These are phyloP conservation scores for Corchorus olitorius DNA, from an alignment of 345 rosid species.

Conservation along the genomic window DNA sequence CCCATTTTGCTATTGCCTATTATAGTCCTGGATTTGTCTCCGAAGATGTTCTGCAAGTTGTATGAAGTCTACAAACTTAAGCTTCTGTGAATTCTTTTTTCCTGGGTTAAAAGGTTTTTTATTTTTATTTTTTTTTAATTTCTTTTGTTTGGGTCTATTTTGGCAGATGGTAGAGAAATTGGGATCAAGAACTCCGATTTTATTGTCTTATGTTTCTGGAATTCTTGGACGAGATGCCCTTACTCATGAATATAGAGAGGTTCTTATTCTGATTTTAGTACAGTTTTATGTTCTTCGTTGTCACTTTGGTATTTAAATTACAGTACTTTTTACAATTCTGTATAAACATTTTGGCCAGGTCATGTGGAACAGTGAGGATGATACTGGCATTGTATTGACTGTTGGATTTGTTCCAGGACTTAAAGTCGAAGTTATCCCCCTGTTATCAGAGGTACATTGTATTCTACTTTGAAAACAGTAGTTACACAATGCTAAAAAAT, in stretches of 20 bases:
- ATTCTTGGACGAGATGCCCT: conserved; percentile 53
- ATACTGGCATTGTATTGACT: conserved; percentile 54
- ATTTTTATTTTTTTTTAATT: background rate
- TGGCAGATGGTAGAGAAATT: conserved; percentile 41
- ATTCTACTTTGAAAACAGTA: background rate
- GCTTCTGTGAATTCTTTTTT: background rate
- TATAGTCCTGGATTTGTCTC: conserved; percentile 22
- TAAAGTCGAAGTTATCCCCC: conserved; percentile 70
- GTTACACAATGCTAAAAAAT: background rate
- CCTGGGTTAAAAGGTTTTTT: background rate
- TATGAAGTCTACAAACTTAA: conserved; percentile 20
- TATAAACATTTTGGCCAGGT: conserved; percentile 41
- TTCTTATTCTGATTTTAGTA: conserved; percentile 18
- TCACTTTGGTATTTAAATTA: background rate
- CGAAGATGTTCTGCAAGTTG: conserved; percentile 28
- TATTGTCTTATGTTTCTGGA: conserved; percentile 47
- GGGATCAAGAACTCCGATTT: conserved; percentile 49
- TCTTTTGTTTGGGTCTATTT: background rate
- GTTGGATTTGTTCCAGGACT: conserved; percentile 85
- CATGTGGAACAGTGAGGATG: conserved; percentile 20
- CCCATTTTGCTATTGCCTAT: conserved; percentile 61
- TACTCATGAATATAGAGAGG: conserved; percentile 64
- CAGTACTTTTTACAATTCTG: background rate
- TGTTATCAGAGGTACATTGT: conserved; percentile 41
- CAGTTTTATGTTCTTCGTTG: background rate